phyloP scores from a whole-genome alignment of 75 land plant species.

The Larix kaempferi region DNA sequence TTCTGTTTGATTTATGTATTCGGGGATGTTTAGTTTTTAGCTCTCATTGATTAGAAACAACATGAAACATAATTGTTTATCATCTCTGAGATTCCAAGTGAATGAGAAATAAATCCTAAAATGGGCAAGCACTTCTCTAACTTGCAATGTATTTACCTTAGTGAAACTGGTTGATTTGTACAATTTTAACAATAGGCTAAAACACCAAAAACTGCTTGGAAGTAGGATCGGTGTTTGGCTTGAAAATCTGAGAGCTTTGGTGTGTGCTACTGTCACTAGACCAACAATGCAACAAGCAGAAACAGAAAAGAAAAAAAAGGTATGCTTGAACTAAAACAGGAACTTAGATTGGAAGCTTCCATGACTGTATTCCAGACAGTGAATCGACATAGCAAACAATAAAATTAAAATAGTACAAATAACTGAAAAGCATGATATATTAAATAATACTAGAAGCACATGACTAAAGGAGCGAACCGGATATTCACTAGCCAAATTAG shows the following conservation, averaged over 20 bases:
- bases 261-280: no score
- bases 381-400: background rate
- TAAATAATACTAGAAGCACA: background rate
- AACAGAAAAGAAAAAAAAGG: no score
- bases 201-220: background rate
- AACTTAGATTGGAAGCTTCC: background rate
- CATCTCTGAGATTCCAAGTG: background rate
- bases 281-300: no score
- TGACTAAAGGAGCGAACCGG: slow-evolving; percentile 53
- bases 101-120: background rate
- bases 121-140: background rate
- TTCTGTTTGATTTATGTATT: background rate
- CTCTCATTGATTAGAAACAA: background rate
- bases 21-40: background rate
- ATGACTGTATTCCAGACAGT: background rate
- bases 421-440: background rate
- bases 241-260: no score
- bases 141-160: background rate
- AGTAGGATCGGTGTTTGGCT: background rate
- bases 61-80: background rate
- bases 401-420: background rate
- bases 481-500: slow-evolving; percentile 96
- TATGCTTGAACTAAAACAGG: no score
- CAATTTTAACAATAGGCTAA: background rate
- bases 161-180: background rate